Evolutionary conservation across 139 green algal genomes (phyloP).

Genomic region (Chlamydomonas schloesseri): DNA sequence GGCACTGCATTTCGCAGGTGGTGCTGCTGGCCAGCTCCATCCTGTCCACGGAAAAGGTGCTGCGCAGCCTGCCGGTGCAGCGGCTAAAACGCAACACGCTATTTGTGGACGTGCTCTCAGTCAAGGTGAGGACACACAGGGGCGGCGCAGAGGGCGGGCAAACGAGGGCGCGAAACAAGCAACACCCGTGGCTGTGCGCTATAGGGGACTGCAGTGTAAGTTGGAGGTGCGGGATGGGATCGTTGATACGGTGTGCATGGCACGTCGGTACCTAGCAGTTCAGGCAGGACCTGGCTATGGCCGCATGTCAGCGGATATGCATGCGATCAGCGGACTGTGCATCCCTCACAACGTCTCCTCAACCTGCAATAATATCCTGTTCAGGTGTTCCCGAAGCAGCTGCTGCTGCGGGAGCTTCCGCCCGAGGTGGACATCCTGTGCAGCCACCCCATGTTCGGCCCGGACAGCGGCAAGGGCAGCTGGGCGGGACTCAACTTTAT

Average conservation of each 20-base stretch:
- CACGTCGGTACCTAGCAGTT: no score
- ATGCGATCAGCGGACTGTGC: no score
- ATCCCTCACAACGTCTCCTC: no score
- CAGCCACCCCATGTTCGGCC: constrained; percentile 99
- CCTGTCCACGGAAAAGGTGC: constrained; percentile 88
- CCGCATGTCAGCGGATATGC: no score
- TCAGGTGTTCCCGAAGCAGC: constrained; percentile 93
- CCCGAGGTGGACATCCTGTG: constrained; percentile 96
- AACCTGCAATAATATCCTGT: no score
- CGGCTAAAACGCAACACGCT: constrained; percentile 94
- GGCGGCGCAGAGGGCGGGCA: no score
- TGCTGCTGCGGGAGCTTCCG: constrained; percentile 85
- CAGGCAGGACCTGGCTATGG: no score
- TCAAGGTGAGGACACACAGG: constrained; percentile 87
- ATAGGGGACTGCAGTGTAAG: no score
- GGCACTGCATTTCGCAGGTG: constrained; percentile 66
- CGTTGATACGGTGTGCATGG: no score
- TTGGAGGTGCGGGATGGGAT: no score
- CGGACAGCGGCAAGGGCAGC: constrained; percentile 89
- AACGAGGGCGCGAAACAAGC: no score
- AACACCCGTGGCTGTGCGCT: no score
- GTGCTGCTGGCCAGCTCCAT: constrained; percentile 95
- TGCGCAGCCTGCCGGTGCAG: constrained; percentile 86
- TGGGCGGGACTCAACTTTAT: constrained; percentile 91
- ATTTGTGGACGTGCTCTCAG: constrained; percentile 97